Evolutionary conservation across 2,329 filamentous ascomycete genomes (phyloP).

Genomic region (Calonectria pseudoreteaudii): DNA sequence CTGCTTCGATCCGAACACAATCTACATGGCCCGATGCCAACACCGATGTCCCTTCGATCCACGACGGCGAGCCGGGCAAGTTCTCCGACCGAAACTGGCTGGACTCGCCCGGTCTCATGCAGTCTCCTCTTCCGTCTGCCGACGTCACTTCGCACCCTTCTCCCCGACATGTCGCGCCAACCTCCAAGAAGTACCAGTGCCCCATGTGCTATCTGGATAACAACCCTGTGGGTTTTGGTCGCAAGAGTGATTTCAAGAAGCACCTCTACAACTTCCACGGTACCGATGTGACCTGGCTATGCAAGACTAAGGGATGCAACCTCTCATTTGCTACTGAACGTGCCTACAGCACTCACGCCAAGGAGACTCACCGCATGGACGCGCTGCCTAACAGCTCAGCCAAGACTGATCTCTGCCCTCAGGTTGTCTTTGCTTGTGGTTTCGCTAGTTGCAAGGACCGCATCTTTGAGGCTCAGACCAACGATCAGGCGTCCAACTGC

Average conservation of each 20-base stretch:
- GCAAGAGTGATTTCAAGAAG: conserved; percentile 62
- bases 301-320: conserved; percentile 55
- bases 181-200: conserved; percentile 57
- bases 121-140: conserved; percentile 48
- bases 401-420: conserved; percentile 55
- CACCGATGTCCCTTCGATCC: conserved; percentile 49
- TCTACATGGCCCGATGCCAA: conserved; percentile 52
- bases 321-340: conserved; percentile 59
- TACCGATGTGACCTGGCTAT: conserved; percentile 56
- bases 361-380: conserved; percentile 56
- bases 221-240: conserved; percentile 58
- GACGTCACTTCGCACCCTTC: conserved; percentile 52
- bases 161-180: conserved; percentile 51
- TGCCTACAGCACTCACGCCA: conserved; percentile 58
- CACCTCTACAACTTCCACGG: conserved; percentile 62
- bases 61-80: conserved; percentile 50
- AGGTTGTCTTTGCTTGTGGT: conserved; percentile 59
- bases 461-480: conserved; percentile 53
- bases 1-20: conserved; percentile 53
- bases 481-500: conserved; percentile 50
- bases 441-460: conserved; percentile 57
- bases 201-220: conserved; percentile 60
- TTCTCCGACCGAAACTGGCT: conserved; percentile 53
- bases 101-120: conserved; percentile 52
- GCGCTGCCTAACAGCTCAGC: conserved; percentile 55